A percentile compares a stretch with the other conserved stretches of the same genome.
phyloP scores from a whole-genome alignment of 805 yeast species.

The Debaryomyces castellii region DNA sequence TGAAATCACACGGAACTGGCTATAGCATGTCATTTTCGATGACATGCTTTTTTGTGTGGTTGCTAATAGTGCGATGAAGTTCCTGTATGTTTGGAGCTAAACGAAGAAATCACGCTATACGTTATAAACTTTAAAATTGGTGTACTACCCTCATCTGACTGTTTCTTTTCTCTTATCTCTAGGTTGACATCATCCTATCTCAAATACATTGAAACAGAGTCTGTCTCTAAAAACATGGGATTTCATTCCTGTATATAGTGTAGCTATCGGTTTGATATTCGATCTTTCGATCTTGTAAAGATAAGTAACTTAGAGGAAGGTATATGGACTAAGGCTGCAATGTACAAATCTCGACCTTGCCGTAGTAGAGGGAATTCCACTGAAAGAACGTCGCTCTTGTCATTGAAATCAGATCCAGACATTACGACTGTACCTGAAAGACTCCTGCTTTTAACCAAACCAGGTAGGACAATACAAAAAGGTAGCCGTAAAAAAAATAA shows the following conservation, averaged over 20 bases:
- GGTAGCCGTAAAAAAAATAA: not conserved
- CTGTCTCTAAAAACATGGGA: too few relatives aligned
- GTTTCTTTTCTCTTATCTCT: too few relatives aligned
- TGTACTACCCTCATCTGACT: too few relatives aligned
- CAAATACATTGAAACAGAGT: not conserved
- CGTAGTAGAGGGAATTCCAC: not conserved
- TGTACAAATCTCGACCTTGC: not conserved
- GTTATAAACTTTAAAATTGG: too few relatives aligned
- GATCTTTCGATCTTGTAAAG: not conserved
- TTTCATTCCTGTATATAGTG: not conserved
- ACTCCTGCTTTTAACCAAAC: not conserved
- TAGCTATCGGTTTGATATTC: not conserved
- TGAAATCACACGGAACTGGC: too few relatives aligned
- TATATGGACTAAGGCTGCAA: not conserved
- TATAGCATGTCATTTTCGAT: too few relatives aligned
- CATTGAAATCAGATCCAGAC: not conserved
- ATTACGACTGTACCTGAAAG: not conserved
- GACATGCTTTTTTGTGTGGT: not conserved
- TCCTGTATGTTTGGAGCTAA: not conserved
- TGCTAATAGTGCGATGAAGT: not conserved
- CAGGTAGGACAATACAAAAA: not conserved
- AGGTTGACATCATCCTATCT: not conserved
- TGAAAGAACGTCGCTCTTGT: conserved; percentile 1
- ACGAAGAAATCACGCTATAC: not conserved
- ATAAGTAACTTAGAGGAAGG: not conserved